These are phyloP conservation scores for Zancudomyces culisetae DNA, from an alignment of 371 early-diverging fungal genomes.

Conservation along the genomic window DNA sequence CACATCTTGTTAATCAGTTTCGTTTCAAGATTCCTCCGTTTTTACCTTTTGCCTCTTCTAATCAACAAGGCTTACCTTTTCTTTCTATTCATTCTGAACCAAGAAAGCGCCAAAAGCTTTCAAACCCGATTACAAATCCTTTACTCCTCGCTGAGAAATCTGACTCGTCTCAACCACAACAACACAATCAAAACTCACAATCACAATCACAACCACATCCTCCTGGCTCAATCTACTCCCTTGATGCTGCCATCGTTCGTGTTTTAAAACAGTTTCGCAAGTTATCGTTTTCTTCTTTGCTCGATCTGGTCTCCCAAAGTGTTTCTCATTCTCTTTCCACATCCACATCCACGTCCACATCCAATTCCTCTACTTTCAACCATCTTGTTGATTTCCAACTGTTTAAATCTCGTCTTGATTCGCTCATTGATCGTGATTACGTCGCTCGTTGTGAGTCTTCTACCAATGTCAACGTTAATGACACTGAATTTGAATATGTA, in stretches of 20 bases:
- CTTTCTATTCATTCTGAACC: not conserved
- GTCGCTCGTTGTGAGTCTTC: slow-evolving; percentile 55
- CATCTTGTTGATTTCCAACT: slow-evolving; percentile 8
- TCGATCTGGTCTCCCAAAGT: slow-evolving; percentile 31
- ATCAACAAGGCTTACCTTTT: not conserved
- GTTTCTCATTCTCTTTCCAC: slow-evolving; percentile 13
- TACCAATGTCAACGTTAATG: too few relatives aligned
- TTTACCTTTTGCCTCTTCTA: not conserved
- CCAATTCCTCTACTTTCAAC: not conserved
- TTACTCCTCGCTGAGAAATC: not conserved
- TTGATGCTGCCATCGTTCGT: slow-evolving; percentile 86
- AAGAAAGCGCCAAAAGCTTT: slow-evolving; percentile 29
- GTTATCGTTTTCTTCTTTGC: slow-evolving; percentile 49
- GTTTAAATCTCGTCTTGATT: slow-evolving; percentile 70
- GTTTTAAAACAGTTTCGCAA: slow-evolving; percentile 76
- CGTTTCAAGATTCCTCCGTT: slow-evolving; percentile 59
- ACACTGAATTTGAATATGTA: too few relatives aligned
- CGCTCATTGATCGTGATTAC: slow-evolving; percentile 81
- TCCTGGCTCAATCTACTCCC: slow-evolving; percentile 55
- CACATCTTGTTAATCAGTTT: slow-evolving; percentile 35
- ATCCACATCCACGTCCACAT: slow-evolving; percentile 32
- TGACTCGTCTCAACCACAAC: not conserved
- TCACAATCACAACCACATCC: too few relatives aligned
- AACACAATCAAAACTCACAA: slow-evolving; percentile 15
- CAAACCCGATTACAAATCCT: slow-evolving; percentile 15